Evolutionary conservation across 2,329 filamentous ascomycete genomes (phyloP), one percentile per base, ranked within the genome.

Genomic region (Penicillium digitatum): DNA sequence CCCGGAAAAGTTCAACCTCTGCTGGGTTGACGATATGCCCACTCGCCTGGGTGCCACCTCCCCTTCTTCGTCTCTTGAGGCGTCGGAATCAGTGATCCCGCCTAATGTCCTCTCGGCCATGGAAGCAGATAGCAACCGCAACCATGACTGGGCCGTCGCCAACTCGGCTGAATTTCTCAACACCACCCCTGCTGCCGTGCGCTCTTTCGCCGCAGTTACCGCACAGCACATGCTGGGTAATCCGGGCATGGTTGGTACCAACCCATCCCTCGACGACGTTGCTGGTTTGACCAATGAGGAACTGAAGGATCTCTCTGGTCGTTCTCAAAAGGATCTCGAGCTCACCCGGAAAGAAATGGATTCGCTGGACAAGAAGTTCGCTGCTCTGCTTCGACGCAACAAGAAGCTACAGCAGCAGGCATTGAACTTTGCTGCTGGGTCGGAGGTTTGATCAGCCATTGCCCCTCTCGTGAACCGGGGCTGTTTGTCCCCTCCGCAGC

Each of bases 341-440:
- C 78, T 78, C 10, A 82, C 92, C 62, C 85, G 86, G 70, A 80
- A 81, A 62, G 86, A 93, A 56, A 85, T 91, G 64, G 79, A 78
- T 52, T 55, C 66, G 5, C 66, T 76, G 34, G 76, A 78, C 58
- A 78, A 78, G 63, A 74, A 76, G 57, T 66, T 76, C 27, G 61
- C 60, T 24, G 73, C 69, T 11, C 59, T 76, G 24, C 69, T 76
- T 35, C 75, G 75, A 43, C 67, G 74, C 11, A 76, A 76, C 62
- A 75, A 71, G 62, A 76, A 76, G 57, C 62, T 76, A 27, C 71
- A 72, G 46, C 73, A 75, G 51, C 73, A 76, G 58, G 74, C 74
- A 8, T 51, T 76, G 27, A 57, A 66, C 8, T 66, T 57, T 61
- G 71, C 52, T 54, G 49, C 52, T 40, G 52, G 43, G 5, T n/a